Evolutionary conservation across 1,284 basidiomycete genomes (phyloP), one percentile per base, ranked within the genome.

Genomic region (Naganishia cerealis): DNA sequence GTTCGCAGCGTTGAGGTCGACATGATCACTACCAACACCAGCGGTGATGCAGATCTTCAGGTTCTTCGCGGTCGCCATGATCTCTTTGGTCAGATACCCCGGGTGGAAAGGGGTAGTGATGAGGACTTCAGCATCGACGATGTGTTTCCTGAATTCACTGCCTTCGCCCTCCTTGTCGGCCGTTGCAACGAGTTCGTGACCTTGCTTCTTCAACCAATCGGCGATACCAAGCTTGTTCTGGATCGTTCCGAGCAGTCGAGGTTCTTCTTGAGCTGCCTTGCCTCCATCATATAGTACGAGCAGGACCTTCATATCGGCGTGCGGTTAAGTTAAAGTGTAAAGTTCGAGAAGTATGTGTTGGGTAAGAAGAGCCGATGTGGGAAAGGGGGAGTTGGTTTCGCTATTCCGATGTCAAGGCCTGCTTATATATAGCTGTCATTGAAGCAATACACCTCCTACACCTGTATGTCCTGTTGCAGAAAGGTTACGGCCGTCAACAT

Each of bases 1-100:
- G 77, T 92, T 92, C 58, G 91, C 91, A 29, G 90, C 90, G 76
- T 94, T 88, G 66, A 96, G 85, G 79, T 96, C 92, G 55, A 70
- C 50, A 38, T 70, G 69, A 36, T 95, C 94, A 39, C 91, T 94
- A 15, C 93, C 93, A 57, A 97, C 93, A 82, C 94, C 94, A 65
- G 94, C 94, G 12, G 94, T 97, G 75, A 96, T 86, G 76, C 90
- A 92, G 71, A 95, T 82, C 83, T 94, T 95, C 75, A 98, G 86
- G 76, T 95, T 94, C 82, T 89, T 89, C 43, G 94, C 91, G 85
- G 90, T 83, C 55, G 74, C 84, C 73, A 95, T 82, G 70, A 94
- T 82, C 10, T 94, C 91, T 48, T 83, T 84, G 7, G 91, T 94
- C 70, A 94, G 86, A 82, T 96, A 95, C 72, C 88, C 92, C 57